phyloP scores from a whole-genome alignment of 768 basidiomycete genomes.

The Pulveroboletus sp. region DNA sequence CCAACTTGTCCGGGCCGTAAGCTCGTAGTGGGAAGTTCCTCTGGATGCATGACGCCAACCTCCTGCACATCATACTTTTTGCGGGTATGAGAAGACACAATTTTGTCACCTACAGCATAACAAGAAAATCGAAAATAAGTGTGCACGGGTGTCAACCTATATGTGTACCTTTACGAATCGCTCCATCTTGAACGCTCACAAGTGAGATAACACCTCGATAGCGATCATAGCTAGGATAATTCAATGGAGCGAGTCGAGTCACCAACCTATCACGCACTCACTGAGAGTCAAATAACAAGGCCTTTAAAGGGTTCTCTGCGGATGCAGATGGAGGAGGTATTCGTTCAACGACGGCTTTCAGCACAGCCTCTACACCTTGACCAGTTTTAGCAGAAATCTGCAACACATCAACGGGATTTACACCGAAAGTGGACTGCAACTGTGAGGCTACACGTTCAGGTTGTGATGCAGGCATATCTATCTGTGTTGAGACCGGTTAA shows the following conservation, averaged over 20 bases:
- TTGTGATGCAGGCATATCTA: slow-evolving; percentile 89
- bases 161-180: slow-evolving; percentile 71
- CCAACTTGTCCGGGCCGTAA: slow-evolving; percentile 82
- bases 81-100: slow-evolving; percentile 77
- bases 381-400: slow-evolving; percentile 93
- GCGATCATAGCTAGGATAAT: slow-evolving; percentile 73
- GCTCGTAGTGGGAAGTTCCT: slow-evolving; percentile 70
- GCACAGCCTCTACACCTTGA: slow-evolving; percentile 70
- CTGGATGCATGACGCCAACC: slow-evolving; percentile 86
- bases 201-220: slow-evolving; percentile 96
- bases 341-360: slow-evolving; percentile 77
- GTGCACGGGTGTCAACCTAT: background rate
- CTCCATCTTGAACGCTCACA: slow-evolving; percentile 76
- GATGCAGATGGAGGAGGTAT: slow-evolving; percentile 77
- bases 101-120: slow-evolving; percentile 71
- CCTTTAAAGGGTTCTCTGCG: slow-evolving; percentile 60
- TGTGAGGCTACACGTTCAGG: slow-evolving; percentile 79
- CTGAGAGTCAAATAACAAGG: slow-evolving; percentile 92
- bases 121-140: background rate
- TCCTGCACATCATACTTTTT: slow-evolving; percentile 90
- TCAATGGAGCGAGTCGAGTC: slow-evolving; percentile 3
- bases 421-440: slow-evolving; percentile 79
- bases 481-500: slow-evolving; percentile 41
- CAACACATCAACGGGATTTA: slow-evolving; percentile 71
- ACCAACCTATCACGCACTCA: slow-evolving; percentile 39